Conservation (phyloP, 345 rosid species). For the Arabidopsis arenosa region DNA sequence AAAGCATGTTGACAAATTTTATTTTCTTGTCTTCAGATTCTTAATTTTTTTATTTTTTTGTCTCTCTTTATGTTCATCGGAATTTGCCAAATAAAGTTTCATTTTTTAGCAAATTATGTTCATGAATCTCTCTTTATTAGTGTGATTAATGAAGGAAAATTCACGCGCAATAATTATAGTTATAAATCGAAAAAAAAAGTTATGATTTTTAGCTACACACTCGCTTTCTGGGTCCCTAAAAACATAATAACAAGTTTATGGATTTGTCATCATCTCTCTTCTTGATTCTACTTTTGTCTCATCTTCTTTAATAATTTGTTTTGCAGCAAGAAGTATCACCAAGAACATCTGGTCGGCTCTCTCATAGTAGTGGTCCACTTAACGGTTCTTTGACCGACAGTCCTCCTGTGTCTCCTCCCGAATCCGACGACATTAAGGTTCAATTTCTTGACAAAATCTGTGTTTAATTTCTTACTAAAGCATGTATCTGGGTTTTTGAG, state of each 20-base stretch:
- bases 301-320: background rate
- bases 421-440: slow-evolving; percentile 87
- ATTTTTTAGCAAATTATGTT: background rate
- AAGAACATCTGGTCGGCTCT: slow-evolving; percentile 85
- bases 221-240: slow-evolving; percentile 44
- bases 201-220: slow-evolving; percentile 21
- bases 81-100: background rate
- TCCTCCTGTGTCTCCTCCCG: slow-evolving; percentile 97
- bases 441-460: background rate
- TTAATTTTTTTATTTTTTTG: background rate
- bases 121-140: slow-evolving; percentile 4
- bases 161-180: slow-evolving; percentile 45
- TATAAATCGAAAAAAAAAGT: slow-evolving; percentile 10
- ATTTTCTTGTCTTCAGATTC: too few relatives aligned
- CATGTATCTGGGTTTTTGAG: slow-evolving; percentile 35
- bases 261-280: slow-evolving; percentile 29
- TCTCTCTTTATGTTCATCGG: background rate
- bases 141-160: slow-evolving; percentile 1
- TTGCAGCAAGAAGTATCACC: slow-evolving; percentile 93
- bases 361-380: slow-evolving; percentile 93
- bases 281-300: slow-evolving; percentile 37
- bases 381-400: slow-evolving; percentile 89
- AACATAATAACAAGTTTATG: slow-evolving; percentile 32
- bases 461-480: slow-evolving; percentile 22
- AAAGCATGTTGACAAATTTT: slow-evolving; percentile 25